These are phyloP conservation scores for Sarocladium brachiariae DNA, from an alignment of 2,329 filamentous ascomycete genomes.

Conservation along the genomic window DNA sequence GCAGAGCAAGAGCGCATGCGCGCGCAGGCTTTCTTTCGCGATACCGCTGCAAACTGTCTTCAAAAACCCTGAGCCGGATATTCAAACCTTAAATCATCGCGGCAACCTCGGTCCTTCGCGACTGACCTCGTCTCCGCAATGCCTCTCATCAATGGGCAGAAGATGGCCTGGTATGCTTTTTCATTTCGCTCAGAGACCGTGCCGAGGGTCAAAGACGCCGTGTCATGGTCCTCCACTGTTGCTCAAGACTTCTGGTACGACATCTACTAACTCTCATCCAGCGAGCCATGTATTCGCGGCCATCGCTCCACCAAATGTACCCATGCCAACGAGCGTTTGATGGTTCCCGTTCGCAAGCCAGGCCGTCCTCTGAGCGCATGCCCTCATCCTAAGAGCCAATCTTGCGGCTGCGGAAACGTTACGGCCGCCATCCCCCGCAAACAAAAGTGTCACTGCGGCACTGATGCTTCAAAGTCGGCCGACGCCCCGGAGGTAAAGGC, in stretches of 20 bases:
- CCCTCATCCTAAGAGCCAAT: slow-evolving; percentile 55
- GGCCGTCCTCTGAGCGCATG: slow-evolving; percentile 64
- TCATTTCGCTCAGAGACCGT: not conserved
- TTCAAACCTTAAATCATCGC: not conserved
- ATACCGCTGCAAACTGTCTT: no score
- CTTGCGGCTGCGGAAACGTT: slow-evolving; percentile 57
- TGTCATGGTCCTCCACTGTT: no score
- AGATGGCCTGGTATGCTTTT: slow-evolving; percentile 63
- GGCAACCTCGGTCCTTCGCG: not conserved
- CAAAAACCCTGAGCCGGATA: not conserved
- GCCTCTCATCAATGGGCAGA: slow-evolving; percentile 63
- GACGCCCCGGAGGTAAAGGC: slow-evolving; percentile 14
- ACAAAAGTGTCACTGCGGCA: slow-evolving; percentile 48
- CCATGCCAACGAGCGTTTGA: slow-evolving; percentile 58
- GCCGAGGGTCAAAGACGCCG: no score
- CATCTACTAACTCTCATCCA: slow-evolving; percentile 22
- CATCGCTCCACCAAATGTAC: slow-evolving; percentile 71
- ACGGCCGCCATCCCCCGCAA: slow-evolving; percentile 57
- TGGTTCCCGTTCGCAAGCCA: slow-evolving; percentile 66
- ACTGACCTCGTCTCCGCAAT: slow-evolving; percentile 32
- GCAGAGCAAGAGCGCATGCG: no score
- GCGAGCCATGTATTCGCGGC: slow-evolving; percentile 68
- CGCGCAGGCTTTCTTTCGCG: no score
- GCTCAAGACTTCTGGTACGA: no score
- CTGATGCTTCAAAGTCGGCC: slow-evolving; percentile 16